Evolutionary conservation across 257 asterid genomes (phyloP).

Genomic region (Nicotiana sylvestris): DNA sequence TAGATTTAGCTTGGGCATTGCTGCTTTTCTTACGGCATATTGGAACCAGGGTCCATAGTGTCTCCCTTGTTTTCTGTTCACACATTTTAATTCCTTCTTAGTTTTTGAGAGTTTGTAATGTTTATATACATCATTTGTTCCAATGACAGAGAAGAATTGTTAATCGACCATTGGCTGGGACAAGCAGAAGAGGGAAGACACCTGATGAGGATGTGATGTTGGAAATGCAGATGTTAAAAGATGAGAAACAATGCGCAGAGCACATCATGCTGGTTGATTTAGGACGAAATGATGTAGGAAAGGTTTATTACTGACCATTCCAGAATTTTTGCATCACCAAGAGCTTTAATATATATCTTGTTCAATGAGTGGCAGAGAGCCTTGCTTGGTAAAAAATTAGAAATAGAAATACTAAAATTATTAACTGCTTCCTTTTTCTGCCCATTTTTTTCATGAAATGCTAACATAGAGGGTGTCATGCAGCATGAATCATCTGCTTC

Average conservation of each 20-base stretch:
- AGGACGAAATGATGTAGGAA: slow-evolving; percentile 86
- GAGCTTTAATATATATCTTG: background rate
- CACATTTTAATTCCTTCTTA: background rate
- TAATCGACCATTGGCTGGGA: slow-evolving; percentile 89
- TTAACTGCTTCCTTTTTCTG: background rate
- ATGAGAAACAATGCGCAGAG: slow-evolving; percentile 79
- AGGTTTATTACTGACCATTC: slow-evolving; percentile 40
- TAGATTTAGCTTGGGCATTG: background rate
- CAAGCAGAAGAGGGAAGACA: slow-evolving; percentile 68
- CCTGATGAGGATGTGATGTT: slow-evolving; percentile 54
- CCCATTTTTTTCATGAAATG: background rate
- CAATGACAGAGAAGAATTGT: slow-evolving; percentile 53
- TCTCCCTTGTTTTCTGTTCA: background rate
- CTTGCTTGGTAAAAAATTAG: background rate
- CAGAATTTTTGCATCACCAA: background rate
- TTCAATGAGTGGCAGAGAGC: background rate
- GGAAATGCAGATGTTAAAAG: slow-evolving; percentile 52
- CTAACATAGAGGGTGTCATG: background rate
- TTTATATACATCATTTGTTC: background rate
- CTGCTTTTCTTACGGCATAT: background rate
- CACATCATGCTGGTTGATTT: slow-evolving; percentile 87
- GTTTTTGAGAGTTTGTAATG: background rate
- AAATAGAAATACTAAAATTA: background rate
- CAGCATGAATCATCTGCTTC: background rate
- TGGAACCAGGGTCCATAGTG: background rate